Evolutionary conservation across 129 eudicot genomes (phyloP).

Genomic region (Silybum marianum): DNA sequence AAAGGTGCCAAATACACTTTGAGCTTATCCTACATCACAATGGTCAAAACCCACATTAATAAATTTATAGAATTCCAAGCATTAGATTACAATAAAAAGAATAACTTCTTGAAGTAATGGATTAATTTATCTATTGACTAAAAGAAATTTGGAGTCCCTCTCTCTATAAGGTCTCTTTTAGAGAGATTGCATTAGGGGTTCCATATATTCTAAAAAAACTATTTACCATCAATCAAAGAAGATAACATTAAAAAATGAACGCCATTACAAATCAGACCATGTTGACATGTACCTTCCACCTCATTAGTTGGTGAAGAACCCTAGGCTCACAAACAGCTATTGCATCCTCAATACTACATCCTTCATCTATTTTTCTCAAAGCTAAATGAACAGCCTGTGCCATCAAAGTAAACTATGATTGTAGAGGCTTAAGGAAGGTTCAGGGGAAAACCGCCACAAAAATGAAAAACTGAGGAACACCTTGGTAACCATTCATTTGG

Average conservation of each 20-base stretch:
- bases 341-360: slow-evolving; percentile 76
- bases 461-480: no score
- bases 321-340: slow-evolving; percentile 73
- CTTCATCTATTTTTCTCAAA: slow-evolving; percentile 59
- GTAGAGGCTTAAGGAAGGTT: background rate
- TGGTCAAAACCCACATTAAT: background rate
- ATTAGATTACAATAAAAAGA: background rate
- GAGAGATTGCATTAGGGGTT: no score
- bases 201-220: no score
- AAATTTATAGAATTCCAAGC: background rate
- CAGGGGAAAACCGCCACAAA: no score
- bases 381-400: slow-evolving; percentile 80
- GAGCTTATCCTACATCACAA: slow-evolving; percentile 24
- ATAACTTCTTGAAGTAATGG: background rate
- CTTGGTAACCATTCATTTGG: no score
- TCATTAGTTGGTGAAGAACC: slow-evolving; percentile 53
- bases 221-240: no score
- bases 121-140: no score
- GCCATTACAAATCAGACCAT: background rate
- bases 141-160: no score
- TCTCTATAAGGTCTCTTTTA: no score
- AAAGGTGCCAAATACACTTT: slow-evolving; percentile 84
- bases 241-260: no score
- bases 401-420: background rate
- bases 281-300: slow-evolving; percentile 66